Evolutionary conservation across 352 stramenopile species (phyloP).

Genomic region (Globisporangium sylvaticum): DNA sequence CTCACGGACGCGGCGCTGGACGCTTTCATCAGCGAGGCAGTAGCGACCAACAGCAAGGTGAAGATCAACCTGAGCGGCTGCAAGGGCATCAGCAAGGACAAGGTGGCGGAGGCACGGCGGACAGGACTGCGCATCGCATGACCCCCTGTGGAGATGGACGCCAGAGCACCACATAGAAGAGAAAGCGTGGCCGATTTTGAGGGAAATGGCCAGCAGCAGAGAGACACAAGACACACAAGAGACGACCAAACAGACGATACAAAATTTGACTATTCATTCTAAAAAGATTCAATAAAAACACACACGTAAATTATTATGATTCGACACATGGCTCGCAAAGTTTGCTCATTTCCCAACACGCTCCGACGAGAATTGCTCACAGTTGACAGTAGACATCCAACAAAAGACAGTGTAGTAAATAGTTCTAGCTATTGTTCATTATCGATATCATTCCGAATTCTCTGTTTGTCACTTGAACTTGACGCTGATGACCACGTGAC

Average conservation of each 20-base stretch:
- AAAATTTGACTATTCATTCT: not conserved
- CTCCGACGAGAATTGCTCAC: no score
- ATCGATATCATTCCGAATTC: not conserved
- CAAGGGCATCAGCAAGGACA: conserved; percentile 45
- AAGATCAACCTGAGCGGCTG: conserved; percentile 66
- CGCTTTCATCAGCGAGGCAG: conserved; percentile 33
- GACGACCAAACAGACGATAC: not conserved
- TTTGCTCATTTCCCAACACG: no score
- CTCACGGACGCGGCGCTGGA: conserved; percentile 67
- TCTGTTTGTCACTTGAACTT: conserved; percentile 16
- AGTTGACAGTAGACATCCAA: no score
- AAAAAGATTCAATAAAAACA: not conserved
- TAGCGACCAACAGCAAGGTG: conserved; percentile 13
- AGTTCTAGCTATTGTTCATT: not conserved
- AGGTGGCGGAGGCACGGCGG: conserved; percentile 29
- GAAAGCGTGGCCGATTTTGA: conserved; percentile 5
- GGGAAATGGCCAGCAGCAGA: not conserved
- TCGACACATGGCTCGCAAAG: not conserved
- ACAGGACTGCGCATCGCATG: conserved; percentile 33
- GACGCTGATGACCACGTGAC: conserved; percentile 29
- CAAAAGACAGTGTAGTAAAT: no score
- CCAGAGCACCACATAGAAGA: not conserved
- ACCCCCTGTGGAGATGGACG: not conserved
- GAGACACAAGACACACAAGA: not conserved
- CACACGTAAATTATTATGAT: conserved; percentile 8